phyloP scores from a whole-genome alignment of 352 stramenopile genomes.

The Phytophthora megakarya region DNA sequence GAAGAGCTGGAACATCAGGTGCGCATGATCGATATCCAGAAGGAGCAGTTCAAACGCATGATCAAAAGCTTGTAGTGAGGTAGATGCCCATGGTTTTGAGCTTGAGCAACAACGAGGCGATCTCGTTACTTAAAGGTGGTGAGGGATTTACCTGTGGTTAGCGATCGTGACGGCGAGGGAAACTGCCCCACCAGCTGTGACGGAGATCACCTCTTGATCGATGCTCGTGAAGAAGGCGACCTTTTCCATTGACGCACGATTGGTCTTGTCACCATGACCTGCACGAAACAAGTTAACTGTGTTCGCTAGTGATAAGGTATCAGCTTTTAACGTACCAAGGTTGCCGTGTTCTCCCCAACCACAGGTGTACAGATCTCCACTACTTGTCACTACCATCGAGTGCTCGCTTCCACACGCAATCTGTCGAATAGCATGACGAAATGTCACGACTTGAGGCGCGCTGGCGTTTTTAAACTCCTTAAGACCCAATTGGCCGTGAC shows the following conservation, averaged over 20 bases:
- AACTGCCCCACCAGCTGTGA: slow-evolving; percentile 63
- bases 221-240: slow-evolving; percentile 54
- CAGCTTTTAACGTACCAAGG: slow-evolving; percentile 50
- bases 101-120: slow-evolving; percentile 7
- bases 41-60: slow-evolving; percentile 53
- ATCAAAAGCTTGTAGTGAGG: slow-evolving; percentile 47
- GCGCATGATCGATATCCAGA: slow-evolving; percentile 60
- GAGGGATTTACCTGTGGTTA: slow-evolving; percentile 4
- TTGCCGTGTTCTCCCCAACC: slow-evolving; percentile 88
- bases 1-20: slow-evolving; percentile 58
- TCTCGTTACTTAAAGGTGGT: neutral
- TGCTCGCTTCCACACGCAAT: slow-evolving; percentile 84
- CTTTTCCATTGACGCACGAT: slow-evolving; percentile 39
- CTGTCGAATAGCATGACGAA: slow-evolving; percentile 35
- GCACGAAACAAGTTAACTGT: neutral
- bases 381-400: slow-evolving; percentile 53
- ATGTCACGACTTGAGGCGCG: slow-evolving; percentile 30
- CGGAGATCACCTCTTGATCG: slow-evolving; percentile 35
- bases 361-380: slow-evolving; percentile 71
- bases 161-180: slow-evolving; percentile 53
- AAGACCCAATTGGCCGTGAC: slow-evolving; percentile 71
- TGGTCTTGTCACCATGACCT: slow-evolving; percentile 69
- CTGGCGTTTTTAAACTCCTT: slow-evolving; percentile 27
- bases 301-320: neutral
- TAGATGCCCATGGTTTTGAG: slow-evolving; percentile 5